These are phyloP conservation scores for Naegleria gruberi DNA, from an alignment of 208 protist species.

Conservation along the genomic window DNA sequence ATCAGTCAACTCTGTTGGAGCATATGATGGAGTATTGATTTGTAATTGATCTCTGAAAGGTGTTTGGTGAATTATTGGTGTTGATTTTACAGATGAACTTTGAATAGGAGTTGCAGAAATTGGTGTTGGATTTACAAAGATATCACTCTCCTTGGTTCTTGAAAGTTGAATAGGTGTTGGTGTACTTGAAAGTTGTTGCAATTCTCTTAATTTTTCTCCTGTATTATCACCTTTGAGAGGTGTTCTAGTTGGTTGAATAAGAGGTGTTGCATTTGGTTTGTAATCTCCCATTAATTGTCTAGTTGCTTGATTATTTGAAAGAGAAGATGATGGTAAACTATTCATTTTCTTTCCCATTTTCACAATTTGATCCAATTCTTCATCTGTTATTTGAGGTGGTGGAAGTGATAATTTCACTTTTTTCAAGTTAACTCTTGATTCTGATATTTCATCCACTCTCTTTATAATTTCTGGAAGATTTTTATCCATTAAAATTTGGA, in stretches of 20 bases:
- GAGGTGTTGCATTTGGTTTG: not conserved
- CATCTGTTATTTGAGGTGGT: conserved; percentile 35
- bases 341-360: not conserved
- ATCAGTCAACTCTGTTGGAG: not conserved
- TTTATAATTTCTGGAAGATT: conserved; percentile 24
- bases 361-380: conserved; percentile 27
- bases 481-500: conserved; percentile 24
- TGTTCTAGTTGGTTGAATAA: conserved; percentile 8
- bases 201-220: conserved; percentile 56
- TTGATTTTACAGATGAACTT: not conserved
- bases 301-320: not conserved
- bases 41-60: not conserved
- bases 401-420: conserved; percentile 24
- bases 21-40: not conserved
- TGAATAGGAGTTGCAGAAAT: not conserved
- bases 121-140: conserved; percentile 26
- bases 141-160: conserved; percentile 49
- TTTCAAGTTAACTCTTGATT: not conserved
- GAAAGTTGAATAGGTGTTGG: conserved; percentile 57
- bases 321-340: not conserved
- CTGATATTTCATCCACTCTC: conserved; percentile 25
- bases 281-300: conserved; percentile 14
- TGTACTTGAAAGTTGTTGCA: conserved; percentile 46
- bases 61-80: not conserved
- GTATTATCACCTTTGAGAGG: conserved; percentile 38